Base-by-base conservation (phyloP, 192 early-diverging fungal genomes). In the Radiomyces spectabilis region DNA sequence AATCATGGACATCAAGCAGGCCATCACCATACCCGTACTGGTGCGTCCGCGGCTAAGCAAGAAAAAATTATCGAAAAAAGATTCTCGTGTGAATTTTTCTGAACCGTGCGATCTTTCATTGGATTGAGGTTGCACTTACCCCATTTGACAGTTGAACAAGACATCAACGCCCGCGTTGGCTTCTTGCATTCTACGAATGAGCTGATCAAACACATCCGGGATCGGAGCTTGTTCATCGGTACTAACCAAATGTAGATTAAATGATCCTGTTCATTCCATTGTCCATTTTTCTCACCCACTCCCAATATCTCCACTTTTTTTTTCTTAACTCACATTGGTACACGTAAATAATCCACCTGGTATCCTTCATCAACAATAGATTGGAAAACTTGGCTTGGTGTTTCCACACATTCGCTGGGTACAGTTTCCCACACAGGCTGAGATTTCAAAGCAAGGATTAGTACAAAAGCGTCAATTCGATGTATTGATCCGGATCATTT, bases 131-230 rank as follows among this genome's bases (percentile, higher is more conserved):
- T 13, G 1, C 22, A n/a, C 38, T 51, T 72, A 69, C 73, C 82
- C 83, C 83, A 85, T 85, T 57, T 85, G 83, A 59, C 83, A 85
- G 40, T 85, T 85, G 60, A 83, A 85, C 35, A 85, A 44, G 13
- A 73, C 57, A 49, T 85, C 78, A 7, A 73, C 44, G 6, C 41
- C 55, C 18, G 32, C 35, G 37, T 55, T 57, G 10, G 57, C 55
- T 8, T 19, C 33, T 22, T 68, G 57, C 52, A 83, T 34, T 22
- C 83, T 43, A 19, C 71, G 66, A 15, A 83, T 66, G 8, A 85
- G 57, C 41, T 73, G 69, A 52, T 85, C 77, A 56, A 85, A 85
- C 12, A 85, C 83, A 50, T 77, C 80, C 0, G 83, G 83, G 31
- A 85, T 85, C 10, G 83, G 83, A 24, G 83, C 76, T 65, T 83